Evolutionary conservation across 2,329 filamentous ascomycete genomes (phyloP), one percentile per base, ranked within the genome.

Genomic region (Coniochaeta sp.): DNA sequence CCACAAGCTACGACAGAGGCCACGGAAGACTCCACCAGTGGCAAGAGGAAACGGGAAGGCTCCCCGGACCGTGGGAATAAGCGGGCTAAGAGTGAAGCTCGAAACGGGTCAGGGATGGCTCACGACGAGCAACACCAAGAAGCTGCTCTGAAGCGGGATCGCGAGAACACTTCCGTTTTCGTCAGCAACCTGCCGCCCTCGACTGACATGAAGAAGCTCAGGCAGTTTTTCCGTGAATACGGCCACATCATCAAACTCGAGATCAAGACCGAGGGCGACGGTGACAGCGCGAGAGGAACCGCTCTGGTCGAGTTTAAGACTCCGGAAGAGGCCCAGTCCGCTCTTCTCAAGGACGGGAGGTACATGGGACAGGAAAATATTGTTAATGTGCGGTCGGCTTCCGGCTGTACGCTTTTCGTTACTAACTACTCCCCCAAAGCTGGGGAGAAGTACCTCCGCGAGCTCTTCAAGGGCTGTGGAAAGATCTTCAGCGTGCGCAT

Each of bases 161-260:
- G 94, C 38, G 94, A 99, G 64, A 87, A 97, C 66, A 86, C 90
- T 0, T 91, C 89, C 0, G 78, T 97, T 47, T 81, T 95, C 50
- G 85, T 96, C 4, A 84, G 81, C 49, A 87, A 91, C 58, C 70
- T 99, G 22, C 91, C 94, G 1, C 60, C 65, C 3, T 80, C 86
- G 51, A 80, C 84, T 1, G 83, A 83, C 1, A 83, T 89, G 61
- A 85, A 81, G 12, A 86, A 86, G 60, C 71, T 97, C 13, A 83
- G 87, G 52, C 88, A 95, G 65, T 97, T 95, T 66, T 97, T 99
- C 71, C 86, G 86, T 62, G 89, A 91, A 56, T 95, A 91, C 60
- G 94, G 94, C 13, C 85, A 83, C 35, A 87, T 96, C 63, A 89
- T 90, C 61, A 85, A 85, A 56, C 73, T 96, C 28, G 86, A 82